phyloP scores from a whole-genome alignment of 306 rosid species.

The Mimosa bimucronata region DNA sequence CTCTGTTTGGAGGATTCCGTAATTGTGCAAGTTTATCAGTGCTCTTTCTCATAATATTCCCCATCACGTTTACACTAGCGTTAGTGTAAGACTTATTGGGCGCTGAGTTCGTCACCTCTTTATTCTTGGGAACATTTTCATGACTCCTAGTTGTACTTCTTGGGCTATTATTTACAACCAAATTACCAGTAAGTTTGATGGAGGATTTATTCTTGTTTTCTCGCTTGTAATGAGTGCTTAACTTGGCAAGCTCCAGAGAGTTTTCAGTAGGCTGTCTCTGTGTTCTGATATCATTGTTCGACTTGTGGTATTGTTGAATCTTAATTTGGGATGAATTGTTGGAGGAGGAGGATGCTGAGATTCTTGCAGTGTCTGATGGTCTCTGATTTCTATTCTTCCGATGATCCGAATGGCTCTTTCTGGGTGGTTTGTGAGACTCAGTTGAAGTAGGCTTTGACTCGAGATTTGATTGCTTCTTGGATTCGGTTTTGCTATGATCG shows the following conservation, averaged over 20 bases:
- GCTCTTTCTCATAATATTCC: slow-evolving; percentile 73
- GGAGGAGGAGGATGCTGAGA: slow-evolving; percentile 61
- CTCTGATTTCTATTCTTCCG: slow-evolving; percentile 44
- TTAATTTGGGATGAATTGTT: slow-evolving; percentile 46
- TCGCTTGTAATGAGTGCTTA: slow-evolving; percentile 30
- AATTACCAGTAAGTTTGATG: slow-evolving; percentile 56
- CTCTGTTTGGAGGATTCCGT: slow-evolving; percentile 35
- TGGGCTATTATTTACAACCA: slow-evolving; percentile 49
- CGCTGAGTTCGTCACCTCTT: slow-evolving; percentile 36
- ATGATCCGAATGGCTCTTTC: slow-evolving; percentile 40
- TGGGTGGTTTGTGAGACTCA: not conserved
- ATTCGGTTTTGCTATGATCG: slow-evolving; percentile 28
- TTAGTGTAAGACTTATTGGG: slow-evolving; percentile 22
- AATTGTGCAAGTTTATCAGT: slow-evolving; percentile 45
- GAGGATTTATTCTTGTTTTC: slow-evolving; percentile 39
- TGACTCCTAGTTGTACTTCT: slow-evolving; percentile 35
- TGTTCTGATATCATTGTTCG: slow-evolving; percentile 36
- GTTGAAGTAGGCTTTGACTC: slow-evolving; percentile 28
- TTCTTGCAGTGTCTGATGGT: slow-evolving; percentile 65
- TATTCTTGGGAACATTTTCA: slow-evolving; percentile 33
- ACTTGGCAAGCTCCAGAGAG: slow-evolving; percentile 51
- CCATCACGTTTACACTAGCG: slow-evolving; percentile 49
- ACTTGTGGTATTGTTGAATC: slow-evolving; percentile 36
- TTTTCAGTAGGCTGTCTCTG: slow-evolving; percentile 36
- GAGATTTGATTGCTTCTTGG: not conserved